Conservation (phyloP, 1,139 yeast species). For the Candida pseudocylindracea region DNA sequence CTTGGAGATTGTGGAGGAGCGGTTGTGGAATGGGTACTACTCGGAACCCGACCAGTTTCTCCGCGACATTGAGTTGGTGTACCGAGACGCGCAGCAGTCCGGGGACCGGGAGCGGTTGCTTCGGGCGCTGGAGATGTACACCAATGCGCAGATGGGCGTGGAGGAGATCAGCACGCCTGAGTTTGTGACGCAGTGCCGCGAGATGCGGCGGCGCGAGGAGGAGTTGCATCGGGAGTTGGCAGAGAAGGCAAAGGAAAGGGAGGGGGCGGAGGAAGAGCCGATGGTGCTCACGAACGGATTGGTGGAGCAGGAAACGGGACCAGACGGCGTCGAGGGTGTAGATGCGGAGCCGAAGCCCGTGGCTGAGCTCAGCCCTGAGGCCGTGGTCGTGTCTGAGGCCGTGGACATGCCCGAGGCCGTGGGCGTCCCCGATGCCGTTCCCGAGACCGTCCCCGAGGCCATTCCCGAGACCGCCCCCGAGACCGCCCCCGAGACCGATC, state of each 20-base stretch:
- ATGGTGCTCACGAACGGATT: too few species aligned
- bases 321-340: not conserved
- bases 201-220: slow-evolving; percentile 46
- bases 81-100: slow-evolving; percentile 47
- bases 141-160: slow-evolving; percentile 87
- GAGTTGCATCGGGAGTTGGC: slow-evolving; percentile 18
- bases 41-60: slow-evolving; percentile 83
- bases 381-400: too few species aligned
- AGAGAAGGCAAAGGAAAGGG: slow-evolving; percentile 4
- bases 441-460: too few species aligned
- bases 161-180: slow-evolving; percentile 71
- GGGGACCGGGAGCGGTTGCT: slow-evolving; percentile 74
- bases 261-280: not conserved
- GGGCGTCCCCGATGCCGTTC: too few species aligned
- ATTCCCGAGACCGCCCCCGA: too few species aligned
- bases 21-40: slow-evolving; percentile 92
- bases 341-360: too few species aligned
- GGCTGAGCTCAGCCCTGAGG: too few species aligned
- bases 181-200: slow-evolving; percentile 56
- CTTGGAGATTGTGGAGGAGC: slow-evolving; percentile 78
- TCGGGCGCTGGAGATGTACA: slow-evolving; percentile 89
- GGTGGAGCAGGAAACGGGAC: not conserved
- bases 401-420: too few species aligned
- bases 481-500: too few species aligned
- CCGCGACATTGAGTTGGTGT: slow-evolving; percentile 66